These are phyloP conservation scores for Trichoderma koningiopsis DNA, from an alignment of 2,329 filamentous ascomycete genomes.

Conservation along the genomic window DNA sequence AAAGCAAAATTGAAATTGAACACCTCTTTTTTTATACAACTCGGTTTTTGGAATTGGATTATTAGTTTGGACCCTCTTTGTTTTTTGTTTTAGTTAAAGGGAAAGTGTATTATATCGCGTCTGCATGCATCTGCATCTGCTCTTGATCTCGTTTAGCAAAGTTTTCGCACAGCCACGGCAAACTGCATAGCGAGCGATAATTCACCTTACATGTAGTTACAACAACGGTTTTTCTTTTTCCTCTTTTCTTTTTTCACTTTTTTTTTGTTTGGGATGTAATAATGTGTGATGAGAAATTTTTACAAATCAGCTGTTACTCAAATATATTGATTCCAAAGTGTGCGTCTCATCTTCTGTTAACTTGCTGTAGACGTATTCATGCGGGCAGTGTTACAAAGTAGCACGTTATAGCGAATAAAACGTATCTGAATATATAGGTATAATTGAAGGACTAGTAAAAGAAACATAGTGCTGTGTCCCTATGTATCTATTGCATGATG, in stretches of 20 bases:
- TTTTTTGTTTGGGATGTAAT: background rate
- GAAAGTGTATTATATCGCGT: background rate
- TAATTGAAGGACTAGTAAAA: background rate
- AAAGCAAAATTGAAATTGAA: slow-evolving; percentile 13
- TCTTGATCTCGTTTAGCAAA: slow-evolving; percentile 16
- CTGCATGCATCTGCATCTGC: slow-evolving; percentile 3
- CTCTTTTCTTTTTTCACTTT: background rate
- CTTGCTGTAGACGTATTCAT: no score
- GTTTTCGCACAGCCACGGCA: background rate
- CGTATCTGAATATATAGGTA: background rate
- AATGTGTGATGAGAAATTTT: slow-evolving; percentile 14
- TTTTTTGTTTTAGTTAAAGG: background rate
- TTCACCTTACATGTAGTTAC: background rate
- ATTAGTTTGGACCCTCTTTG: background rate
- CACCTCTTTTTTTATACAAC: background rate
- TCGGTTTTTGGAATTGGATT: background rate
- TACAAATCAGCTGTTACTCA: background rate
- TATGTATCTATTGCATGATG: background rate
- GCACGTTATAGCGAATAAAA: no score
- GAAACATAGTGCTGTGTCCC: background rate
- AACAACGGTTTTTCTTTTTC: slow-evolving; percentile 2
- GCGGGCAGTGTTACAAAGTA: no score
- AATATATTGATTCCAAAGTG: background rate
- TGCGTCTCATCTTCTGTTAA: background rate
- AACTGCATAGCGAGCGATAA: slow-evolving; percentile 16